These are phyloP conservation scores for Sphagnum magellanicum DNA, from an alignment of 228 moss, liverwort and hornwort species.

Conservation along the genomic window DNA sequence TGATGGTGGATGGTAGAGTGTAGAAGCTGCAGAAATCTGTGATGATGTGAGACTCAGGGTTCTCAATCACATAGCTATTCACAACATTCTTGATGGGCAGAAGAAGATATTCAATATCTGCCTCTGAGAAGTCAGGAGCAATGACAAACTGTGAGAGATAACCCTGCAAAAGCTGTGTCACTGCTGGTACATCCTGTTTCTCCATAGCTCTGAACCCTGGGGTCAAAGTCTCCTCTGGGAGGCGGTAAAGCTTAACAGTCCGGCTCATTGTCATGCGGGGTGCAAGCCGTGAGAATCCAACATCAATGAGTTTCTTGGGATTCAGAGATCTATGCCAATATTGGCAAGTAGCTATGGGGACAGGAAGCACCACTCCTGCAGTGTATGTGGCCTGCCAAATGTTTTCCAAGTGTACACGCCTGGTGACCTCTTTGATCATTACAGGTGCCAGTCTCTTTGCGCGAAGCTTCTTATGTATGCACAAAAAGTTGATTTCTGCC, in stretches of 20 bases:
- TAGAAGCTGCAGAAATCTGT: slow-evolving; percentile 61
- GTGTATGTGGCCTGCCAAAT: slow-evolving; percentile 61
- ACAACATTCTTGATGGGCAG: slow-evolving; percentile 42
- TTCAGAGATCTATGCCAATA: slow-evolving; percentile 59
- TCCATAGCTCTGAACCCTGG: slow-evolving; percentile 43
- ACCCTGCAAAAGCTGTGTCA: slow-evolving; percentile 29
- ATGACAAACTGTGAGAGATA: slow-evolving; percentile 38
- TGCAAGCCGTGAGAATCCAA: slow-evolving; percentile 51
- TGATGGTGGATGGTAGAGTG: slow-evolving; percentile 52
- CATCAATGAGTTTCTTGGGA: slow-evolving; percentile 54
- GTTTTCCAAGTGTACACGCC: slow-evolving; percentile 48
- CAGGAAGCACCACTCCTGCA: slow-evolving; percentile 45
- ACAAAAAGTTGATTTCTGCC: slow-evolving; percentile 61
- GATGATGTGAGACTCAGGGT: slow-evolving; percentile 34
- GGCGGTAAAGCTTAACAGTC: slow-evolving; percentile 47
- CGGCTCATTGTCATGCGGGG: slow-evolving; percentile 59
- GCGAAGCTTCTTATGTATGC: slow-evolving; percentile 55
- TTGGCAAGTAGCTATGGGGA: slow-evolving; percentile 57
- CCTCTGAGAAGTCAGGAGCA: slow-evolving; percentile 32
- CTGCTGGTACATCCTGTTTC: slow-evolving; percentile 38
- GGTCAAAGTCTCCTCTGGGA: slow-evolving; percentile 33
- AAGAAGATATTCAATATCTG: slow-evolving; percentile 42
- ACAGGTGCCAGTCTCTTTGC: slow-evolving; percentile 56
- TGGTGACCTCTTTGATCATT: slow-evolving; percentile 46
- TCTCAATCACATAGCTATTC: slow-evolving; percentile 53